Conservation (phyloP, 169 alveolate species). For the Plasmodium coatneyi region DNA sequence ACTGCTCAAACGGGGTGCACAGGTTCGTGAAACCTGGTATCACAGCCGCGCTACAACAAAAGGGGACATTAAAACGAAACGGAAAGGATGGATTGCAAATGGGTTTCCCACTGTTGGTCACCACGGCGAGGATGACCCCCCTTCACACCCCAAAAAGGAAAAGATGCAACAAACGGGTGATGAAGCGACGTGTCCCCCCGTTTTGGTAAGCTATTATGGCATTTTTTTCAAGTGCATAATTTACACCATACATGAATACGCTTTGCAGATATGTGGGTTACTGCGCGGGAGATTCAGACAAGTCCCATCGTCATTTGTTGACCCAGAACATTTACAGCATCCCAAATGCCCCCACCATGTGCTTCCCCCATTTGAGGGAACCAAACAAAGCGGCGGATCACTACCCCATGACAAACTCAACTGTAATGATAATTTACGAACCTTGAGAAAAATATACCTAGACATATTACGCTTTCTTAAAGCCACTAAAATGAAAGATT, state of each 20-base stretch:
- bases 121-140: background rate
- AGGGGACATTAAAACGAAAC: background rate
- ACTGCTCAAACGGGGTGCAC: background rate
- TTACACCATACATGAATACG: constrained; percentile 35
- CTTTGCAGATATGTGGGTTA: constrained; percentile 24
- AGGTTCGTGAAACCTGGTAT: constrained; percentile 1
- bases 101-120: constrained; percentile 9
- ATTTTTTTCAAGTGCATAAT: constrained; percentile 61
- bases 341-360: background rate
- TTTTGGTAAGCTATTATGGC: background rate
- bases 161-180: constrained; percentile 8
- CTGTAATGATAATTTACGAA: background rate
- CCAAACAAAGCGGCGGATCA: background rate
- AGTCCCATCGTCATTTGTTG: background rate
- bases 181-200: background rate
- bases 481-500: background rate
- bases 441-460: constrained; percentile 27
- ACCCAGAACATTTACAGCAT: background rate
- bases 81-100: constrained; percentile 19
- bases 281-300: background rate
- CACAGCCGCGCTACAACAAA: background rate
- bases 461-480: constrained; percentile 50
- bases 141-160: constrained; percentile 10
- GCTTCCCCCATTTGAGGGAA: background rate
- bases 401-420: background rate